Conservation (phyloP, 129 eudicot genomes). For the Dittrichia graveolens region DNA sequence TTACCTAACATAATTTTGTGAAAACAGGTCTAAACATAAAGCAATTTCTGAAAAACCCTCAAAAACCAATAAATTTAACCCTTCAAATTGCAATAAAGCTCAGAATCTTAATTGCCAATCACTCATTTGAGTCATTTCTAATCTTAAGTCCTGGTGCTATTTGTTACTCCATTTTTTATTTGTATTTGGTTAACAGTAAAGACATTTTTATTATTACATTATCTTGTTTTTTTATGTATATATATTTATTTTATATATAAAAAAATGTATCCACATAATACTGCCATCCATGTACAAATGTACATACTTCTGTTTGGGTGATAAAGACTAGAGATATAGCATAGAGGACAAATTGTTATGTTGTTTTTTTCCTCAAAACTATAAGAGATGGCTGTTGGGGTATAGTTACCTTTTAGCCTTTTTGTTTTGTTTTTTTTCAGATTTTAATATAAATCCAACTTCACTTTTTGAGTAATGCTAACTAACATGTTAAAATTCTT, state of each 20-base stretch:
- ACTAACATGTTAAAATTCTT: conserved; percentile 8
- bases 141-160: too few species aligned
- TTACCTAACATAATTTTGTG: too few species aligned
- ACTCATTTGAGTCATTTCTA: too few species aligned
- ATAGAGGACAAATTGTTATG: neutral
- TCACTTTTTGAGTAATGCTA: conserved; percentile 9
- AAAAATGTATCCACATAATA: neutral
- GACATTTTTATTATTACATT: neutral
- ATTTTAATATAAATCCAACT: conserved; percentile 21
- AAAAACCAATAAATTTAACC: too few species aligned
- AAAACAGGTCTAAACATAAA: too few species aligned
- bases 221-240: too few species aligned
- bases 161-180: too few species aligned
- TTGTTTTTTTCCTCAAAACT: conserved; percentile 2
- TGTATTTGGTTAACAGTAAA: neutral
- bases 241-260: neutral
- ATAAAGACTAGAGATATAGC: too few species aligned
- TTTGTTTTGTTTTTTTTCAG: neutral
- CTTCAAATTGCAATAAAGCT: too few species aligned
- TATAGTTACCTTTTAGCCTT: neutral
- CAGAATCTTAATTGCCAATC: too few species aligned
- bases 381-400: neutral
- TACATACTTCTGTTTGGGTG: too few species aligned
- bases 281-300: neutral
- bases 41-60: too few species aligned